Evolutionary conservation across 306 rosid genomes (phyloP).

Genomic region (Calophaca sinica): DNA sequence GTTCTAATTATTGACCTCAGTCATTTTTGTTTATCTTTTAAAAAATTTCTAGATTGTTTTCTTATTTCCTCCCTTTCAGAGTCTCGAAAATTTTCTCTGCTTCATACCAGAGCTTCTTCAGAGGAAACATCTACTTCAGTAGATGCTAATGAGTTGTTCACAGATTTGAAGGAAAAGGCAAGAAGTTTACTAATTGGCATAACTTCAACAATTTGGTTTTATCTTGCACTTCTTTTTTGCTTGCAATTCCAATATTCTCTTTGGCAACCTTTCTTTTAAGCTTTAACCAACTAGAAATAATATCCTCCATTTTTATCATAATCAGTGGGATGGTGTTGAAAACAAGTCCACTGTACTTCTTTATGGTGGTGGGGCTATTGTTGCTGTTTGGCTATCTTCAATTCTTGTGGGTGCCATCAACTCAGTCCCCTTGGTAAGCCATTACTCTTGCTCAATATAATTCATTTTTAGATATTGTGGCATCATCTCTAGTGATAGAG

Average conservation of each 20-base stretch:
- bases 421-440: slow-evolving; percentile 86
- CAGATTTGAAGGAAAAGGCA: slow-evolving; percentile 94
- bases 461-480: too few relatives aligned
- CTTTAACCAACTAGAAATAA: slow-evolving; percentile 30
- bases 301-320: slow-evolving; percentile 2
- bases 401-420: slow-evolving; percentile 81
- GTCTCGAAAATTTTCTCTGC: slow-evolving; percentile 59
- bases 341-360: slow-evolving; percentile 89
- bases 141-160: slow-evolving; percentile 68
- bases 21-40: too few relatives aligned
- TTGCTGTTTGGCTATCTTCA: slow-evolving; percentile 88
- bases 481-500: too few relatives aligned
- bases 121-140: slow-evolving; percentile 76
- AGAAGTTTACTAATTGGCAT: slow-evolving; percentile 40
- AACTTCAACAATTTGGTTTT: slow-evolving; percentile 37
- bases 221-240: slow-evolving; percentile 1
- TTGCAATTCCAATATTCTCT: background rate
- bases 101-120: slow-evolving; percentile 76
- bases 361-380: slow-evolving; percentile 91
- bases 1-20: too few relatives aligned
- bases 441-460: background rate
- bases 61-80: slow-evolving; percentile 49
- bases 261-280: slow-evolving; percentile 20
- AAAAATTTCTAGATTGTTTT: background rate
- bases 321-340: slow-evolving; percentile 94